Evolutionary conservation across 2,329 filamentous ascomycete genomes (phyloP), one percentile per base, ranked within the genome.

Genomic region (Xylaria sp.): DNA sequence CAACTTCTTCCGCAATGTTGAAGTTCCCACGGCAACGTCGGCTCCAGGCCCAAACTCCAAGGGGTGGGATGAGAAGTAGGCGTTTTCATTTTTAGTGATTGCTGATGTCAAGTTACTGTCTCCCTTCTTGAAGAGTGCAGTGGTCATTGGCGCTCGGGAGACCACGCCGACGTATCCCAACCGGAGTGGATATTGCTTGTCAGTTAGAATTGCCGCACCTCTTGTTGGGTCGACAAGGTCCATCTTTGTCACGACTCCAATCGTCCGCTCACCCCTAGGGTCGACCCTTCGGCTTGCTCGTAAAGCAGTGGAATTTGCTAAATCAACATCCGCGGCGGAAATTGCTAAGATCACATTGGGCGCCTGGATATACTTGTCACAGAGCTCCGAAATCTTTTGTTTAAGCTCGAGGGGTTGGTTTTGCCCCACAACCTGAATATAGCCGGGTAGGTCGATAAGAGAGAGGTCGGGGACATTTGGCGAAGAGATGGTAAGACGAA

Each of bases 221-320:
- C 95, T 90, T 8, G 85, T 84, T 2, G 96, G 87, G 74, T 98
- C 95, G 8, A 99, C 94, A 25, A 99, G 86, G 76, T 99, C 96
- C 95, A 99, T 98, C 83, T 99, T 99, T 2, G 96, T 99, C 50
- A 99, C 91, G n/a, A 99, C 96, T 53, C 96, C 96, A 77, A 99
- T 99, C 0, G 96, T 99, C 70, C 96, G 88, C 82, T 99, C 96
- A 63, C 96, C 96, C 69, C 96, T 87, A 1, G 96, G 96, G 76
- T 99, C 96, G 32, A 98, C 94, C 74, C 95, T 88, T 71, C 96
- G 88, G 73, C 94, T 97, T 21, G 96, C 94, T 74, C 94, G 87
- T 27, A 99, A 82, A 5, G 96, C 94, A 6, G 96, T 96, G 1
- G 96, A 99, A 80, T 99, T 99, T 25, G 96, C 96, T 66, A 99